These are phyloP conservation scores for Cadophora sp. DNA, from an alignment of 2,329 filamentous ascomycete genomes.

Conservation along the genomic window DNA sequence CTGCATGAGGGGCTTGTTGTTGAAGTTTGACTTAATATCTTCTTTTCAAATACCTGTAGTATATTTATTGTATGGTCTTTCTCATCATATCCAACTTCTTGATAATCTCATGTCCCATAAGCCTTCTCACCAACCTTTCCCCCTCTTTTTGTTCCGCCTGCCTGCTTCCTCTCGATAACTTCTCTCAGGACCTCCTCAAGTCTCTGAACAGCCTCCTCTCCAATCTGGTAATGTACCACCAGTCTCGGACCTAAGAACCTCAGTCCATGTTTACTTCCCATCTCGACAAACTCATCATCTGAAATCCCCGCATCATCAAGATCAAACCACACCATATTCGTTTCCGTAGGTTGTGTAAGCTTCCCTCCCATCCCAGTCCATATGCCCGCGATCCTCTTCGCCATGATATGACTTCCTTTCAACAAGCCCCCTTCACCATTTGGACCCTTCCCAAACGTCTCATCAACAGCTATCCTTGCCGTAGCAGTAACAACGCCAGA, in stretches of 20 bases:
- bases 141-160: conserved; percentile 23
- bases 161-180: conserved; percentile 32
- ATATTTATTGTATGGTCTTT: background rate
- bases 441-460: conserved; percentile 71
- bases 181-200: conserved; percentile 55
- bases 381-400: conserved; percentile 63
- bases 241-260: conserved; percentile 62
- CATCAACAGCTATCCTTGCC: conserved; percentile 77
- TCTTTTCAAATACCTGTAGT: background rate
- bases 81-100: background rate
- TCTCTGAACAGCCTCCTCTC: conserved; percentile 61
- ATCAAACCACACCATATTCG: conserved; percentile 79
- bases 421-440: conserved; percentile 68
- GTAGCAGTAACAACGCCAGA: conserved; percentile 78
- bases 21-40: background rate
- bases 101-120: conserved; percentile 39
- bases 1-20: background rate
- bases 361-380: conserved; percentile 69
- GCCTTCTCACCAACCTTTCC: conserved; percentile 39
- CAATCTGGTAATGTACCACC: conserved; percentile 74
- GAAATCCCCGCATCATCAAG: conserved; percentile 61
- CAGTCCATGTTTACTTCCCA: conserved; percentile 63
- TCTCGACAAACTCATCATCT: conserved; percentile 57
- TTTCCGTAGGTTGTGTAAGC: conserved; percentile 66
- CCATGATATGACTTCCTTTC: conserved; percentile 63